Base-by-base conservation (phyloP, 352 stramenopile genomes). In the Phytophthora syringae region DNA sequence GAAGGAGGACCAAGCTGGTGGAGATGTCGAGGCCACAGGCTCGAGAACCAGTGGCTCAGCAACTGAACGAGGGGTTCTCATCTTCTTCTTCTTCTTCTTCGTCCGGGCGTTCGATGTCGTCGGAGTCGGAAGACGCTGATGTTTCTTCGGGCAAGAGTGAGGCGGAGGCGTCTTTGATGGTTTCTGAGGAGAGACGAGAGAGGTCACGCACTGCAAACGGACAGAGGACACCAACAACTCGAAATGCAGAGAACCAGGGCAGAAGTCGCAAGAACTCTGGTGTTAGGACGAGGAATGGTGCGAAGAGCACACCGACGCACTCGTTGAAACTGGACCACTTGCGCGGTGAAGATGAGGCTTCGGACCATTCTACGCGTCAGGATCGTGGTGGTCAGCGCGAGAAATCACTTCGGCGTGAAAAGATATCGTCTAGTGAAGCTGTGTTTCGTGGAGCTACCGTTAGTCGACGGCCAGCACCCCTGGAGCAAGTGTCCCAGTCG, bases 321-420 rank as follows among this genome's bases (percentile, higher is more conserved):
- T 62, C 53, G 12, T 39, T 67, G 37, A 52, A 43, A 24, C 16
- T 54, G 24, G 25, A 53, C 15, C 50, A 71, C 7, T 32, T 67
- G 0, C 21, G 18, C 5, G 24, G 24, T 28, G 52, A 66, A 11
- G 52, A 59, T 51, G 44, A 60, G 24, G 53, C 25, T 7, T 54
- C 22, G 43, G 47, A 52, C 1, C 10, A 60, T 36, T n/a, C 3
- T 21, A 24, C 4, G 12, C 47, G 44, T 25, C 40, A 15, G 47
- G 11, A 1, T 12, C 18, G n/a, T 42, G 47, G 24, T 34, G 32
- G 10, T 25, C 30, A 42, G 1, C 44, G 9, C 12, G 45, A 21
- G 11, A 37, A 40, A 30, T 5, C 30, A 20, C 21, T 12, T 54
- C 28, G 42, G 39, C 18, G 52, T 15, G 55, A 54, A 18, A 52